These are phyloP conservation scores for Solanum verrucosum DNA, from an alignment of 257 asterid genomes.

Conservation along the genomic window DNA sequence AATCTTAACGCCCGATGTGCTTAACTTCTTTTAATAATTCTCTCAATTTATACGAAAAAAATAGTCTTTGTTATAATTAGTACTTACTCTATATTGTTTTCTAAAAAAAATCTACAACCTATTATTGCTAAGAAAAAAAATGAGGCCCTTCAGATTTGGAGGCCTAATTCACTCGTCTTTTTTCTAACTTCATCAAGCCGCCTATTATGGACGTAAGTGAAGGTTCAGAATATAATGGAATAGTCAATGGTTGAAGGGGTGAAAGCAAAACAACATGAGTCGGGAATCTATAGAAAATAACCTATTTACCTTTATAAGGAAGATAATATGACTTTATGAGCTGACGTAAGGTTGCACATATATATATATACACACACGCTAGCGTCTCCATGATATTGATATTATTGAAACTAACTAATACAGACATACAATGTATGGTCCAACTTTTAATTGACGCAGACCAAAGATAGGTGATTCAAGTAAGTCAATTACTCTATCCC, in stretches of 20 bases:
- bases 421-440: not conserved
- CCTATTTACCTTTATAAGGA: not conserved
- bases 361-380: not conserved
- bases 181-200: not conserved
- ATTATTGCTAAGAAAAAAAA: too few relatives aligned
- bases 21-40: too few relatives aligned
- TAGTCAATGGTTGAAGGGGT: not conserved
- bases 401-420: not conserved
- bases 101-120: too few relatives aligned
- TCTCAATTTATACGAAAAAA: not conserved
- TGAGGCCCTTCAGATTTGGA: not conserved
- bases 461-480: not conserved
- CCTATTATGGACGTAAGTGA: not conserved
- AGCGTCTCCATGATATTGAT: not conserved
- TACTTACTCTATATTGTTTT: not conserved
- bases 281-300: too few relatives aligned
- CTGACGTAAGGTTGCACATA: not conserved
- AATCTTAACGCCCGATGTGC: not conserved
- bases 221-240: not conserved
- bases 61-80: not conserved
- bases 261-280: not conserved
- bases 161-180: not conserved
- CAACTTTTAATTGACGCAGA: not conserved
- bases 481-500: not conserved
- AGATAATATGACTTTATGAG: not conserved